phyloP scores from a whole-genome alignment of 75 land plant species.

The Selaginella tamariscina region DNA sequence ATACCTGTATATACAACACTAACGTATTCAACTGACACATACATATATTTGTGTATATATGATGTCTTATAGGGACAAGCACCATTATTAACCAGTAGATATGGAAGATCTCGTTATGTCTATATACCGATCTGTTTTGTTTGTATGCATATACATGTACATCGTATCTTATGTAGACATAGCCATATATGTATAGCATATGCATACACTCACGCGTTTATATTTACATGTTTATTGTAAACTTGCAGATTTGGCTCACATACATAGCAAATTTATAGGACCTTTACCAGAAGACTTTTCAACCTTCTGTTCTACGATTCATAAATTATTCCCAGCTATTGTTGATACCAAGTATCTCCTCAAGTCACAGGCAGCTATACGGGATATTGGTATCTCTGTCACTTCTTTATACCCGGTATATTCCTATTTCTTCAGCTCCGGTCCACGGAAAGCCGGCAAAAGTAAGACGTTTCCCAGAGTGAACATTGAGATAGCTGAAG shows the following conservation, averaged over 20 bases:
- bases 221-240: not conserved
- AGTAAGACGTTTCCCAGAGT: conserved; percentile 9
- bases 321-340: conserved; percentile 50
- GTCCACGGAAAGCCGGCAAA: not conserved
- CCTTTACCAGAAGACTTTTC: conserved; percentile 49
- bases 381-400: conserved; percentile 35
- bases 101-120: too few species aligned
- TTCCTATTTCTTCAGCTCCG: conserved; percentile 27
- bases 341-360: conserved; percentile 79
- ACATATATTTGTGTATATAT: too few species aligned
- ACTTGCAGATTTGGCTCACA: conserved; percentile 61
- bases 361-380: conserved; percentile 29
- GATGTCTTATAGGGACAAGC: too few species aligned
- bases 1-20: not conserved
- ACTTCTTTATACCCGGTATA: conserved; percentile 67
- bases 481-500: conserved; percentile 17
- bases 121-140: too few species aligned
- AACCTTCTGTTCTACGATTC: conserved; percentile 46
- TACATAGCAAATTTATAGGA: conserved; percentile 64
- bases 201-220: too few species aligned
- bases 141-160: too few species aligned
- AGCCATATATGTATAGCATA: too few species aligned
- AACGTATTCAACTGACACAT: not conserved
- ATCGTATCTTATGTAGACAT: too few species aligned
- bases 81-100: too few species aligned